phyloP scores from a whole-genome alignment of 164 flowering plant genomes.

The Paratinospora sagittata region DNA sequence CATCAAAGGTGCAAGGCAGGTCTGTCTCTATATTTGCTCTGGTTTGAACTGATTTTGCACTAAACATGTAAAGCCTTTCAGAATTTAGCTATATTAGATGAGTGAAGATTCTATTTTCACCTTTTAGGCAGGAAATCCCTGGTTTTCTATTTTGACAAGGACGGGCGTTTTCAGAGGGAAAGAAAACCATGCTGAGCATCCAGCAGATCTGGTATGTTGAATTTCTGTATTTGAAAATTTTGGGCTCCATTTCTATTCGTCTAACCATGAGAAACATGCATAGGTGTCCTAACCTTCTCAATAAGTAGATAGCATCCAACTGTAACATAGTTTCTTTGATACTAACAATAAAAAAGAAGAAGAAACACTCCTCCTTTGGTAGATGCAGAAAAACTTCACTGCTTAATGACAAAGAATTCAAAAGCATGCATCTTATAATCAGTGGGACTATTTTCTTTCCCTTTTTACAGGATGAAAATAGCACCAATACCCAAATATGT shows the following conservation, averaged over 20 bases:
- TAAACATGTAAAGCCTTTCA: not conserved
- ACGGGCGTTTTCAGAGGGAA: slow-evolving; percentile 78
- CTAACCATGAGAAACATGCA: not conserved
- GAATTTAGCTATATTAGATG: not conserved
- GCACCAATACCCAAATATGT: not conserved
- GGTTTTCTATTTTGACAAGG: slow-evolving; percentile 90
- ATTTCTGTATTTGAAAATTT: not conserved
- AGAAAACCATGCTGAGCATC: slow-evolving; percentile 54
- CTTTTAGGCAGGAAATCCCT: slow-evolving; percentile 81
- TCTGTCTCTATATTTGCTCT: slow-evolving; percentile 18
- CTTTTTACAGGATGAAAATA: not conserved
- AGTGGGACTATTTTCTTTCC: not conserved
- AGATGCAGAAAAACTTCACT: no score
- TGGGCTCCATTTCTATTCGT: not conserved
- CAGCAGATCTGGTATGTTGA: slow-evolving; percentile 60
- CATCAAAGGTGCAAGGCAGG: slow-evolving; percentile 83
- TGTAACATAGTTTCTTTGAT: no score
- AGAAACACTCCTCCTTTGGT: no score
- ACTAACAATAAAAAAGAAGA: no score
- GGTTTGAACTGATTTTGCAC: not conserved
- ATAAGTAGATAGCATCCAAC: no score
- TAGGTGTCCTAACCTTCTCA: not conserved
- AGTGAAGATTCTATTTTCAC: not conserved
- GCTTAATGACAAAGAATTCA: no score
- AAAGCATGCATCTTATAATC: not conserved